Evolutionary conservation across 768 basidiomycete species (phyloP), one percentile per base, ranked within the genome.

Genomic region (Mycena rosella): DNA sequence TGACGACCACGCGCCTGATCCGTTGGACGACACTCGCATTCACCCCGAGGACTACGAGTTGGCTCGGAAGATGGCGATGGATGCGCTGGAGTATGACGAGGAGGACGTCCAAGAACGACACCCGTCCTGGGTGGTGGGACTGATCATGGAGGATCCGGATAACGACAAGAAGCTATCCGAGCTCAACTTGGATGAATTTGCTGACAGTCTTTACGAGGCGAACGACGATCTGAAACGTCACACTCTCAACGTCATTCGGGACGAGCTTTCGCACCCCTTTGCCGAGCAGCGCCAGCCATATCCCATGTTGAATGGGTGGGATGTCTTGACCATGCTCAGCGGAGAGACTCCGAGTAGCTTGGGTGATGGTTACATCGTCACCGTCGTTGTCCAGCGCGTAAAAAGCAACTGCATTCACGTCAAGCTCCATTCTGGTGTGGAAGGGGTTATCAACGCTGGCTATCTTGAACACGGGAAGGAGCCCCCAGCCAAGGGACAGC

Each of bases 41-140:
- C 98, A 99, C 75, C 95, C 95, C 8, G 95, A 97, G 77, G 98
- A 99, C 79, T 99, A 99, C 75, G 96, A 98, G 71, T 86, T 99
- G 42, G 97, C 98, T 5, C 91, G 95, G 38, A 98, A 99, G 83
- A 98, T 99, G 96, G 97, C 97, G 40, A 94, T 95, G 22, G 96
- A 98, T 78, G 96, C 97, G 6, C 86, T 99, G 17, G 98, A 98
- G 75, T 86, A 95, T n/a, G 98, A 99, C 71, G 96, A 97, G 74
- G 98, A 99, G 78, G 98, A 99, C 80, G 86, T 96, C 36, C 93
- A 94, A 62, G 94, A 95, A 70, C 90, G 93, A 73, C 94, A 97
- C 76, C 94, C 96, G 29, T 99, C 98, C 2, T 90, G 92, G 72
- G 92, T 94, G 10, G 95, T 99, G 49, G 87, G 88, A 17, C 80